Percentiles rank a stretch among this genome's conserved stretches.
Evolutionary conservation across 768 basidiomycete genomes (phyloP).

Genomic region (Lactarius hatsudake): DNA sequence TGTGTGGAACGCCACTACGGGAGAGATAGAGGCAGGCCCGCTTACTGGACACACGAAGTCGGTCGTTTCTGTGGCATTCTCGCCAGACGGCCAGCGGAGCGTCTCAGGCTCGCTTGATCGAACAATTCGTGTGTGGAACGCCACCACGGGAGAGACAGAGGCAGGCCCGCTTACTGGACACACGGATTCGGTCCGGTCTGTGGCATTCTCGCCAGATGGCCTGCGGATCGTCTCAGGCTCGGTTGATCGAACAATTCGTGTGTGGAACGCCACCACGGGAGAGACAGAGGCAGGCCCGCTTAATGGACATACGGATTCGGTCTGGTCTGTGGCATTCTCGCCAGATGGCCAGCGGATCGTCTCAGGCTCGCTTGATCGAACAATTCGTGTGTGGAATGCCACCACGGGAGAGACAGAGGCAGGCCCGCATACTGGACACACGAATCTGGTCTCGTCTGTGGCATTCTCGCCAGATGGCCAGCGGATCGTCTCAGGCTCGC

Average conservation of each 20-base stretch:
- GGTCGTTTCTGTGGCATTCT: neutral
- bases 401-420: too few species aligned
- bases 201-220: neutral
- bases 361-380: too few species aligned
- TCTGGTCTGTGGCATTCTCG: too few species aligned
- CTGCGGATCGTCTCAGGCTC: neutral
- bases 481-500: neutral
- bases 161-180: neutral
- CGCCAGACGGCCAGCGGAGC: neutral
- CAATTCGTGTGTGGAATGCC: too few species aligned
- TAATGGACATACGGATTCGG: too few species aligned
- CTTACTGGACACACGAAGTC: neutral
- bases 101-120: neutral
- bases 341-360: too few species aligned
- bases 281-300: neutral
- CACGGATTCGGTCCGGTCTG: neutral
- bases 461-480: neutral
- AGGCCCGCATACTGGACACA: too few species aligned
- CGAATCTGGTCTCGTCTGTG: accelerated
- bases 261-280: neutral
- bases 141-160: neutral
- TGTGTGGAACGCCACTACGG: neutral
- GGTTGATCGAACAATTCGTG: neutral
- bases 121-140: neutral
- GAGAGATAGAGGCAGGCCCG: neutral